phyloP scores from a whole-genome alignment of 176 grass and related monocot species.

The Dendrocalamus sinicus region DNA sequence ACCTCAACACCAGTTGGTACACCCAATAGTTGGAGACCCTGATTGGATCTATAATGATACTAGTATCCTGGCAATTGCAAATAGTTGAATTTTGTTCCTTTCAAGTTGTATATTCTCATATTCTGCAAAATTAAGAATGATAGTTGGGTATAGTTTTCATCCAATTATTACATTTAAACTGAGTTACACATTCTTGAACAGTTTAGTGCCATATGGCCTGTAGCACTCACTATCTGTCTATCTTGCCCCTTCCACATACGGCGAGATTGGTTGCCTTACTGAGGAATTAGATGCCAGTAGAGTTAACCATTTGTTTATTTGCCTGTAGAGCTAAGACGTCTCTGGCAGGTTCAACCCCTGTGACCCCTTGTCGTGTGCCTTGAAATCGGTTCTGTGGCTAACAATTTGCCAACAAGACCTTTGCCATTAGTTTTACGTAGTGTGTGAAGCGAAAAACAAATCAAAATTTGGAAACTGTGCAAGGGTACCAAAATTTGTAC shows the following conservation, averaged over 20 bases:
- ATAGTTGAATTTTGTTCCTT: background rate
- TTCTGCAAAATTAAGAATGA: background rate
- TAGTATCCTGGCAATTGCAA: background rate
- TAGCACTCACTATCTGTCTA: background rate
- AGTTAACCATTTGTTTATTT: background rate
- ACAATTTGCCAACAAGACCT: background rate
- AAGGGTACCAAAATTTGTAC: background rate
- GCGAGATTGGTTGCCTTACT: background rate
- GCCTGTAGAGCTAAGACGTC: background rate
- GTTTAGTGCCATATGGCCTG: background rate
- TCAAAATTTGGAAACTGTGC: background rate
- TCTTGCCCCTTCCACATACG: background rate
- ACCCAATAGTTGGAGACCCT: background rate
- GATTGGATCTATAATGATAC: background rate
- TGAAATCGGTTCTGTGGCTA: background rate
- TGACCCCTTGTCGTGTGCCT: background rate
- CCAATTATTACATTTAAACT: background rate
- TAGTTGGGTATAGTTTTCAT: background rate
- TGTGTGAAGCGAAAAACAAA: background rate
- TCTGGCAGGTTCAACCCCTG: background rate
- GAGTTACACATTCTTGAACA: background rate
- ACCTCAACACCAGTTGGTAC: background rate
- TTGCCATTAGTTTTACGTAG: conserved; percentile 9
- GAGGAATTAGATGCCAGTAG: background rate
- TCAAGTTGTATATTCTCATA: background rate